Evolutionary conservation across 441 rosid species (phyloP), one percentile per base, ranked within the genome.

Genomic region (Eruca vesicaria): DNA sequence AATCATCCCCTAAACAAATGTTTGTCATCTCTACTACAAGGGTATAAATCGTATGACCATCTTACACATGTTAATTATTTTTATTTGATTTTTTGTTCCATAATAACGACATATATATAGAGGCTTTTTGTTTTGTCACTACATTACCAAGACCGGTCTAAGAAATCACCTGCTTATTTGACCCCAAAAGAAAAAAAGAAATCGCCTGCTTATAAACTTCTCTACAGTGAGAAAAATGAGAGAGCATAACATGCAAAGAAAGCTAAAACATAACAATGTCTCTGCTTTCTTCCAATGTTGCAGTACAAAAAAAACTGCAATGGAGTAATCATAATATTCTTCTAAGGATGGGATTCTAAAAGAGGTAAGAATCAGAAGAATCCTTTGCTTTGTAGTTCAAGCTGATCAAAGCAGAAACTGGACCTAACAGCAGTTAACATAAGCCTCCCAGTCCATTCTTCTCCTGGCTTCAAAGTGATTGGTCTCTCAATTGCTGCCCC

Each of bases 401-500:
- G 85, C 15, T 83, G 85, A 60, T 86, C 91, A 3, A 84, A 68
- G 43, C 91, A 87, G 81, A 89, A 84, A 26, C 90, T 78, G 9
- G 98, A 92, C 71, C 80, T 86, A 18, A 86, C 82, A 28, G 84
- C 85, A 0, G 91, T 88, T 68, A 94, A 86, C 69, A 88, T 90
- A 74, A 90, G 71, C 61, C 86, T 67, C 4, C 95, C 97, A 0
- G 92, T 92, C 98, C 97, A 92, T 76, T 92, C 98, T 72, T 94
- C 93, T 9, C 97, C 94, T 0, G 96, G 95, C 80, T 88, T 92
- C 78, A 94, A 74, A 7, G 89, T 81, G 66, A 92, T 84, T 0
- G 89, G 87, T 74, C 86, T 88, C 84, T 88, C 94, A 12, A 89
- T 77, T n/a, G 87, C 95, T 31, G 98, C 97, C 48, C 95, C 98